Base-by-base conservation (phyloP, 2,329 filamentous ascomycete species). In the Fusarium nelsonii region DNA sequence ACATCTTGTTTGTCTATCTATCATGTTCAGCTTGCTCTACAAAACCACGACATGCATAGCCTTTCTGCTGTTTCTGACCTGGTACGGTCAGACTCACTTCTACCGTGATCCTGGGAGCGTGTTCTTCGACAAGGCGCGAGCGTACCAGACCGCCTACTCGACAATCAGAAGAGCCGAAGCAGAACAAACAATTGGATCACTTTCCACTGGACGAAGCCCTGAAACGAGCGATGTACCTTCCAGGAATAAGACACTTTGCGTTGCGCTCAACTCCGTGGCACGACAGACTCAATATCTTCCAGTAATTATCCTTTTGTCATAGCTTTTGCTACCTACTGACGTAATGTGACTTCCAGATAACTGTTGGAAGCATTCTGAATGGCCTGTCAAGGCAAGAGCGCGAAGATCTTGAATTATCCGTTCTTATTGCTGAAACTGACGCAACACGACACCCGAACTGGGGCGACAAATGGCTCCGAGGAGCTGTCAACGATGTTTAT, bases 21-120 rank as follows among this genome's bases (percentile, higher is more conserved):
- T 36, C 16, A 65, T 65, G 62, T 34, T 26, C n/a, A 52, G 37
- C 10, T 34, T 65, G 9, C 15, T 59, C 2, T 20, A 45, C 7
- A 65, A 65, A 23, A 15, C 37, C 0, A 33, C 33, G 3, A 16
- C 23, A 28, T 65, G 63, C 9, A 23, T 60, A 15, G 23, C 46
- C 9, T 8, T 65, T 3, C 14, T 65, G 8, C 26, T 65, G 8
- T 65, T 37, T 8, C 26, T 65, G 37, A 14, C 7, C 30, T 60
- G 48, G 46, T 60, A 60, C 18, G 61, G 60, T 1, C 54, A 49
- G 14, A 30, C 55, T 16, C 41, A 50, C 16, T 65, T 65, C 16
- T 65, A 65, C 5, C 61, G 63, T 23, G 63, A 65, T 7, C 61
- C 63, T 3, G 63, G 63, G 4, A 65, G 63, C 18, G 41, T 54